phyloP scores from a whole-genome alignment of 495 filamentous ascomycete genomes.

The Penicillium simplicissimum region DNA sequence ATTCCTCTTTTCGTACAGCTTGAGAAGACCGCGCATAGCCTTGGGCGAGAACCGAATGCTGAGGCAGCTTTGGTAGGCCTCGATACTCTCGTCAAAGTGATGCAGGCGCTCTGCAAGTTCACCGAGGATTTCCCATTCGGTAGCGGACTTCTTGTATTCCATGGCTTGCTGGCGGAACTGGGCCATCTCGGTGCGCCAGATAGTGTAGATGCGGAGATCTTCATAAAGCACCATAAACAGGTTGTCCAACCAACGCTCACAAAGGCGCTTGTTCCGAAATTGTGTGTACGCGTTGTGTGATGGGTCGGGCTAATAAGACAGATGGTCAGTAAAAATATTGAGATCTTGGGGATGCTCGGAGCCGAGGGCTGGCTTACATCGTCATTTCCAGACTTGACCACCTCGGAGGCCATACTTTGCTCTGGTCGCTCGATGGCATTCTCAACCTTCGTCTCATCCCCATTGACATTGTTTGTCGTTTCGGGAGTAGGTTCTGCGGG shows the following conservation, averaged over 20 bases:
- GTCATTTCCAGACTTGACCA: constrained; percentile 76
- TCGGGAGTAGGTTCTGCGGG: constrained; percentile 12
- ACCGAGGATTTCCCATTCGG: constrained; percentile 98
- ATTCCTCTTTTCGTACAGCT: constrained; percentile 69
- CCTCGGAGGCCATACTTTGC: constrained; percentile 78
- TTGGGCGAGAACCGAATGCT: constrained; percentile 83
- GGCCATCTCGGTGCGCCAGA: constrained; percentile 97
- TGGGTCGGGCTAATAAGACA: constrained; percentile 41
- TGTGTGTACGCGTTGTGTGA: constrained; percentile 57
- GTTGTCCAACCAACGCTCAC: constrained; percentile 97
- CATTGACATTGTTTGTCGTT: constrained; percentile 34
- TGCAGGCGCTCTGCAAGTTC: constrained; percentile 90
- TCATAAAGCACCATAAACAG: constrained; percentile 99
- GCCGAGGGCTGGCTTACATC: constrained; percentile 51
- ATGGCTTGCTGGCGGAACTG: constrained; percentile 86
- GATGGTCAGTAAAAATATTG: constrained; percentile 13
- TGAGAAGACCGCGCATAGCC: constrained; percentile 81
- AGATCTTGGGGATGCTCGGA: background rate
- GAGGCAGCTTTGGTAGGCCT: constrained; percentile 87
- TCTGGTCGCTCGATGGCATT: constrained; percentile 73
- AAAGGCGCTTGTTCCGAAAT: constrained; percentile 94
- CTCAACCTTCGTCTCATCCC: constrained; percentile 40
- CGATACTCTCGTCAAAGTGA: constrained; percentile 82
- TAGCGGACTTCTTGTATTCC: constrained; percentile 91
- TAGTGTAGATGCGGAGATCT: constrained; percentile 96